Base-by-base conservation (phyloP, 192 early-diverging fungal genomes). In the Thamnidium elegans region DNA sequence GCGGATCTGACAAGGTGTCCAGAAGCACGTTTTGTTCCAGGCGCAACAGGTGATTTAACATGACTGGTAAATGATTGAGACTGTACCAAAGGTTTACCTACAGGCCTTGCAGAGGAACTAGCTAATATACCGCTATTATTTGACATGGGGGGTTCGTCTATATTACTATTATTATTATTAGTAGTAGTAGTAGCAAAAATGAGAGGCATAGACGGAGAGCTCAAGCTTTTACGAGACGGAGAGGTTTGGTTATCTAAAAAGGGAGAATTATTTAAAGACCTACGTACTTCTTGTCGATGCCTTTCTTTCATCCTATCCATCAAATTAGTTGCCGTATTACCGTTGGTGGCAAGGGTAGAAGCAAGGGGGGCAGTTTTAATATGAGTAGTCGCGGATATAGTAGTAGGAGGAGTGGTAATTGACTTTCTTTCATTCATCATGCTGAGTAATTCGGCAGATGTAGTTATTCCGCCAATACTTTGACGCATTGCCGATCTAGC, bases 241-340 rank as follows among this genome's bases (percentile, higher is more conserved):
- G 39, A 39, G 0, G 21, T 45, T n/a, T 51, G 42, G 20, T 20
- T 21, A 1, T 59, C 58, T 23, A n/a, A 17, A 59, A 45, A 59
- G 2, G 58, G 58, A 7, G 43, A 44, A 11, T 31, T 14, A 11
- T 66, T 54, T 4, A 48, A 7, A 6, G 55, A 45, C 19, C 54
- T 45, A 13, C 55, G 39, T 19, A 21, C 34, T 50, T 66, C 65
- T 26, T 66, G 65, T 19, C 65, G 54, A 58, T 66, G 65, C 23
- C 65, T 55, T 48, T 66, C 65, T 19, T 58, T 66, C 65, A 66
- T 66, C 39, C 65, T 26, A 48, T 56, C 46, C 55, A 66, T 65
- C 0, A 65, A 21, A 31, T 56, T 34, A 26, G 58, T 14, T 14
- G 0, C 20, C 14, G 21, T 20, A 7, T 43, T 17, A 26, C 26